A percentile compares a stretch with the other conserved stretches of the same genome.
phyloP scores from a whole-genome alignment of 805 yeast genomes.

The Suhomyces xylopsoci region DNA sequence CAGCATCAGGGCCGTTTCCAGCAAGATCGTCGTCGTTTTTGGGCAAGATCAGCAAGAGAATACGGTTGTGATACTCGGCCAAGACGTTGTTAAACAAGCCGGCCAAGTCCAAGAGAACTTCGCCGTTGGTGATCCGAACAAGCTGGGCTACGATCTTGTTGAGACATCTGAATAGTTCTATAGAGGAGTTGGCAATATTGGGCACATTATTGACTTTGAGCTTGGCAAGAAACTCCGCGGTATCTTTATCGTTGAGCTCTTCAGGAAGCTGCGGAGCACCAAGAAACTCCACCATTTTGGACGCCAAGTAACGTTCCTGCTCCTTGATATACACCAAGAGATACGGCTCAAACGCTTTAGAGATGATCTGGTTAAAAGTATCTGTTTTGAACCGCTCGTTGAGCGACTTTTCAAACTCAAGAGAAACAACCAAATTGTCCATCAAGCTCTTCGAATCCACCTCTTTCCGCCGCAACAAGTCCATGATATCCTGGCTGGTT shows the following conservation, averaged over 20 bases:
- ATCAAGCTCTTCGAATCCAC: constrained; percentile 65
- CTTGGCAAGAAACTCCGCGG: constrained; percentile 32
- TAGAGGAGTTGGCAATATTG: constrained; percentile 78
- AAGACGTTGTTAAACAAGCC: constrained; percentile 66
- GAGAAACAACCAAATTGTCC: constrained; percentile 66
- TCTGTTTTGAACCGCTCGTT: constrained; percentile 57
- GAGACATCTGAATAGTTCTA: constrained; percentile 78
- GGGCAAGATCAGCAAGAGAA: constrained; percentile 38
- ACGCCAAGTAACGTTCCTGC: constrained; percentile 64
- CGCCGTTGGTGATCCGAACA: constrained; percentile 35
- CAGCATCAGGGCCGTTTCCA: constrained; percentile 51
- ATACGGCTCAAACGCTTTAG: constrained; percentile 77
- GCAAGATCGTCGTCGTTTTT: constrained; percentile 48
- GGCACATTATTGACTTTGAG: constrained; percentile 48
- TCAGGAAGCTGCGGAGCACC: constrained; percentile 53
- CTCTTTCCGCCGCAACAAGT: constrained; percentile 41
- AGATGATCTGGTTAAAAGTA: constrained; percentile 48
- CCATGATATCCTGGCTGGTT: constrained; percentile 65
- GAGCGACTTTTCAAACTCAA: constrained; percentile 78
- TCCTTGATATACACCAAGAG: constrained; percentile 81
- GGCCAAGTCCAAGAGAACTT: constrained; percentile 51
- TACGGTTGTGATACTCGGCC: constrained; percentile 36
- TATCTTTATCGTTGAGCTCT: constrained; percentile 23
- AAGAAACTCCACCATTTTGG: constrained; percentile 63
- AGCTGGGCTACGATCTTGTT: constrained; percentile 72